Percentiles rank a stretch among this genome's conserved stretches.
phyloP scores from a whole-genome alignment of 768 basidiomycete species.

The Lentinus tigrinus region DNA sequence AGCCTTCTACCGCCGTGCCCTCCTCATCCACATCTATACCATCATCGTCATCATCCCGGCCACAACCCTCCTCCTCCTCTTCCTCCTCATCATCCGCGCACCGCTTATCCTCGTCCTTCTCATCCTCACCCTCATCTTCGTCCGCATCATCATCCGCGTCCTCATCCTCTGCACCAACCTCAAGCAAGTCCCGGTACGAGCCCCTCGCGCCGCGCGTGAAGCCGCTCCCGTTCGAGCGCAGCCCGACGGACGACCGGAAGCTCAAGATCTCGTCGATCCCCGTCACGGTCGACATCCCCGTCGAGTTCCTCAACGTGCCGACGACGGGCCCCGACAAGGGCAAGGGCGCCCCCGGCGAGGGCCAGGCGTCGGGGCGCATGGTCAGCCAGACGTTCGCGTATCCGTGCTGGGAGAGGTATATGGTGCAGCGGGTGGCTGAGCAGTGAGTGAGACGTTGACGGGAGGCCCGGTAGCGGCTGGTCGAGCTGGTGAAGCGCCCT shows the following conservation, averaged over 20 bases:
- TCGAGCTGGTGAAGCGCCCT: too few species aligned
- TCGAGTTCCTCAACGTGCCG: slow-evolving; percentile 5
- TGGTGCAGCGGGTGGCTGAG: slow-evolving; percentile 29
- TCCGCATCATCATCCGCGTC: slow-evolving; percentile 23
- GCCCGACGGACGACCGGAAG: slow-evolving; percentile 49
- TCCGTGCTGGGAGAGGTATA: slow-evolving; percentile 68
- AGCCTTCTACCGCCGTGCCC: not conserved
- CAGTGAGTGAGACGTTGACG: not conserved
- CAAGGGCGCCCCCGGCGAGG: slow-evolving; percentile 30
- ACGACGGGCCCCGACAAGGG: slow-evolving; percentile 22
- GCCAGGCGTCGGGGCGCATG: slow-evolving; percentile 23
- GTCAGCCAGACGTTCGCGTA: slow-evolving; percentile 45
- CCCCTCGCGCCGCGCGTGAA: slow-evolving; percentile 37
- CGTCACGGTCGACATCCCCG: slow-evolving; percentile 37
- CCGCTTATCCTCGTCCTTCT: too few species aligned
- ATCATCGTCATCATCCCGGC: slow-evolving; percentile 25
- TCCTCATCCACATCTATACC: slow-evolving; percentile 29
- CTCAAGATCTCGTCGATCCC: slow-evolving; percentile 53
- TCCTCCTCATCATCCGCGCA: slow-evolving; percentile 27
- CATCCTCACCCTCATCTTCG: slow-evolving; percentile 28
- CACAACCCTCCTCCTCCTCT: slow-evolving; percentile 19
- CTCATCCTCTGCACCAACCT: slow-evolving; percentile 9
- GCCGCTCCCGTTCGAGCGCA: slow-evolving; percentile 52
- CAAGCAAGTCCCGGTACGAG: slow-evolving; percentile 23
- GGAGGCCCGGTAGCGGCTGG: too few species aligned